Conservation (phyloP, 2,329 filamentous ascomycete genomes). For the Trichophyton mentagrophytes region DNA sequence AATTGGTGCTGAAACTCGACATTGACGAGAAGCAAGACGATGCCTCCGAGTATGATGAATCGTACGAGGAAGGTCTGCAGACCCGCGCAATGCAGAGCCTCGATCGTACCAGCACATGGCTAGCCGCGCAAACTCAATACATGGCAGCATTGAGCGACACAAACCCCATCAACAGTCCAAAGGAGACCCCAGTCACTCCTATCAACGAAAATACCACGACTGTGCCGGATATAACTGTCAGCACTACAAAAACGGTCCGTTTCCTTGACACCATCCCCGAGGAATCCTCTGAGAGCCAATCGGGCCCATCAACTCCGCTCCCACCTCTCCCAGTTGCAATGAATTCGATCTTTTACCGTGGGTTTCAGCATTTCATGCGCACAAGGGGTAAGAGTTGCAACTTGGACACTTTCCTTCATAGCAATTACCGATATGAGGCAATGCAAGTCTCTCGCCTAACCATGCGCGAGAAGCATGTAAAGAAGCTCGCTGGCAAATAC, state of each 20-base stretch:
- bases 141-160: conserved; percentile 51
- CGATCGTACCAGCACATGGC: conserved; percentile 76
- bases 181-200: conserved; percentile 11
- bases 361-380: conserved; percentile 59
- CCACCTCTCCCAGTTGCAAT: conserved; percentile 38
- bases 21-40: conserved; percentile 18
- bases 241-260: conserved; percentile 21
- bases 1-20: conserved; percentile 15
- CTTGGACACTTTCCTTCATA: conserved; percentile 73
- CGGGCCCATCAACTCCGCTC: conserved; percentile 10
- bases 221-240: not conserved
- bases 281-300: conserved; percentile 27
- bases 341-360: conserved; percentile 76
- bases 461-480: conserved; percentile 58
- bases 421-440: conserved; percentile 73
- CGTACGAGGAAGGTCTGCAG: conserved; percentile 62
- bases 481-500: conserved; percentile 74
- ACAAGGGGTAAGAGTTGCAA: conserved; percentile 33
- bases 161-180: conserved; percentile 35
- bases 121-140: conserved; percentile 55
- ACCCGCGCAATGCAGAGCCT: conserved; percentile 59
- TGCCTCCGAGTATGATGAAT: conserved; percentile 56
- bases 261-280: conserved; percentile 25
- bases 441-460: conserved; percentile 72
- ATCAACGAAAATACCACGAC: not conserved